These are phyloP conservation scores for Amanita muscaria DNA, from an alignment of 768 basidiomycete genomes.

Conservation along the genomic window DNA sequence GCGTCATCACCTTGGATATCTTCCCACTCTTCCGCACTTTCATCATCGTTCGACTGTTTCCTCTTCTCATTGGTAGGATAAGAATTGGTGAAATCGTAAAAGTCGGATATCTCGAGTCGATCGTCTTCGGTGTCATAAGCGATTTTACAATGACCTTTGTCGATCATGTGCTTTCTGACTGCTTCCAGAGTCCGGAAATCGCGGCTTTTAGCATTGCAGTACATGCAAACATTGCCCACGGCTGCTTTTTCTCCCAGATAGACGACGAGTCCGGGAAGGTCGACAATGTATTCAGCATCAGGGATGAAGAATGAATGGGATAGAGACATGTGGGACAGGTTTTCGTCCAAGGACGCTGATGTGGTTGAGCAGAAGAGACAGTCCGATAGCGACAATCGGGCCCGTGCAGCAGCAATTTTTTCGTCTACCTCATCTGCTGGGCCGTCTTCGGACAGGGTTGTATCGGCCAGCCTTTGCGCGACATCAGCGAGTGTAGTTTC, in stretches of 20 bases:
- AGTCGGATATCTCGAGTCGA: conserved; percentile 83
- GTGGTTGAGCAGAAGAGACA: conserved; percentile 82
- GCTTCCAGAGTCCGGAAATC: conserved; percentile 83
- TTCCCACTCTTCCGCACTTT: conserved; percentile 23
- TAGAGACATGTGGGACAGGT: conserved; percentile 80
- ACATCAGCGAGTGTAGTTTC: no score
- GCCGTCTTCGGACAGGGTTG: conserved; percentile 20
- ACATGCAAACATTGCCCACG: conserved; percentile 89
- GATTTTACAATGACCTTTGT: conserved; percentile 95
- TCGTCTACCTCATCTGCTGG: conserved; percentile 54
- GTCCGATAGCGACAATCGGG: conserved; percentile 48
- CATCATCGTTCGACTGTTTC: conserved; percentile 17
- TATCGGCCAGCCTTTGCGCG: not conserved
- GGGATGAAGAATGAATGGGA: conserved; percentile 94
- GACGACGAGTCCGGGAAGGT: conserved; percentile 69
- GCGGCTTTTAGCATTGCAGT: conserved; percentile 73
- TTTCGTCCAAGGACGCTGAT: conserved; percentile 46
- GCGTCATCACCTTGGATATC: conserved; percentile 33
- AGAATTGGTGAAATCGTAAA: conserved; percentile 81
- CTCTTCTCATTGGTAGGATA: conserved; percentile 47
- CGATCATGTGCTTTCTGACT: conserved; percentile 90
- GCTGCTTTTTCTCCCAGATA: conserved; percentile 92
- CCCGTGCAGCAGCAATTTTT: conserved; percentile 64
- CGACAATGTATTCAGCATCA: conserved; percentile 83
- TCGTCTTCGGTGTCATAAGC: conserved; percentile 79